Percentiles rank a stretch among this genome's conserved stretches.
Evolutionary conservation across 140 eudicot species (phyloP).

Genomic region (Oenanthe javanica): DNA sequence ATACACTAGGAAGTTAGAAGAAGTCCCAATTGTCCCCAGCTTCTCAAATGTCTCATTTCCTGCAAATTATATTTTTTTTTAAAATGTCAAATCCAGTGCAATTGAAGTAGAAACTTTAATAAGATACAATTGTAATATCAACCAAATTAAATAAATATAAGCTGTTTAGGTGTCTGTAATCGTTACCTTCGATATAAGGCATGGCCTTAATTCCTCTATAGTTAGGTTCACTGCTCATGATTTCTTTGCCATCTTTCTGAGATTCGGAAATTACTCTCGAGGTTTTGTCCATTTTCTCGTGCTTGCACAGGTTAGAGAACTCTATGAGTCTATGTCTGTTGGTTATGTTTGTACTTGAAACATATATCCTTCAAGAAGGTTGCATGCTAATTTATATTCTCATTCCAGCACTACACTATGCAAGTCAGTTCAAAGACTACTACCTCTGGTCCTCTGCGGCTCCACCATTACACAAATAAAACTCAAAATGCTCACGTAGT

Average conservation of each 20-base stretch:
- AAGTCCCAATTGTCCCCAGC: constrained; percentile 45
- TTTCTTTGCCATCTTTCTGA: neutral
- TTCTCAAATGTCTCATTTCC: constrained; percentile 63
- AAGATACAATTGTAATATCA: neutral
- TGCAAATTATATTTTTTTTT: neutral
- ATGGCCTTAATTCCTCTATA: neutral
- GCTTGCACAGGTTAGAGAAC: neutral
- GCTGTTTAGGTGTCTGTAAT: neutral
- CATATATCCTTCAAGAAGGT: neutral
- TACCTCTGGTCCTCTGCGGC: constrained; percentile 1
- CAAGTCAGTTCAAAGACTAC: neutral
- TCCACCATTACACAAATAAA: neutral
- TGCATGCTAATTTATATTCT: neutral
- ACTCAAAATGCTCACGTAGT: neutral
- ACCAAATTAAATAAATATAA: neutral
- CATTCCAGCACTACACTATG: neutral
- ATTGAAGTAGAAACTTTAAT: neutral
- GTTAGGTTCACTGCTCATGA: neutral
- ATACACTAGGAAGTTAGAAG: constrained; percentile 36
- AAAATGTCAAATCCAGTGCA: neutral
- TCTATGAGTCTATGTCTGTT: neutral
- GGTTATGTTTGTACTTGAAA: neutral
- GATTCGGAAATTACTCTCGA: neutral
- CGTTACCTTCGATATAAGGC: constrained; percentile 3
- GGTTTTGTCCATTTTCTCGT: neutral